Percentiles rank a stretch among this genome's conserved stretches.
These are phyloP conservation scores for Geranium brycei DNA, from an alignment of 345 rosid genomes.

Conservation along the genomic window DNA sequence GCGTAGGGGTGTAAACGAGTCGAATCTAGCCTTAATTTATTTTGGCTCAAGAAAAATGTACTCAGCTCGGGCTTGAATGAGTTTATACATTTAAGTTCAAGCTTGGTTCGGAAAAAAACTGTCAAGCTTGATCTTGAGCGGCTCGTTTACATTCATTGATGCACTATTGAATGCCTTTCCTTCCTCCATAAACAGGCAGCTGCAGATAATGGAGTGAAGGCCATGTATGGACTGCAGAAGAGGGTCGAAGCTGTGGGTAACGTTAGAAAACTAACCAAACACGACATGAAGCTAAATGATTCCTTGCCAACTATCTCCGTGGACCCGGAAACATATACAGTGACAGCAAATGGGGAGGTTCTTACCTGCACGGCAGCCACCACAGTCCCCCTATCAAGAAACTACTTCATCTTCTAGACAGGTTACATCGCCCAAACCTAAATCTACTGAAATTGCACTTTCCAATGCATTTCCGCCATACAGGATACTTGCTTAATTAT, in stretches of 20 bases:
- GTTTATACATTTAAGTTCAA: too few species aligned
- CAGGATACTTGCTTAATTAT: background rate
- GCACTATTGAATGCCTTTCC: background rate
- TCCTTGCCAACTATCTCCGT: conserved; percentile 65
- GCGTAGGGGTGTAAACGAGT: too few species aligned
- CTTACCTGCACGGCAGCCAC: conserved; percentile 63
- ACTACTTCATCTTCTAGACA: conserved; percentile 70
- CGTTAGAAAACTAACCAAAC: conserved; percentile 58
- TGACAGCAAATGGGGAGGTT: conserved; percentile 47
- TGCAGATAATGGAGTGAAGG: conserved; percentile 37
- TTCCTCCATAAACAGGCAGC: conserved; percentile 41
- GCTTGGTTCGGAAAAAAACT: too few species aligned
- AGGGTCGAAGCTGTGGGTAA: conserved; percentile 66
- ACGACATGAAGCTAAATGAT: conserved; percentile 87
- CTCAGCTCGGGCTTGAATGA: too few species aligned
- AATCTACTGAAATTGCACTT: background rate
- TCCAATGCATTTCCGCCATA: background rate
- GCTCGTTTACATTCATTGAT: too few species aligned
- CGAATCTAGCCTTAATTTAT: too few species aligned
- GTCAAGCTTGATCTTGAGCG: too few species aligned
- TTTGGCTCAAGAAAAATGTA: too few species aligned
- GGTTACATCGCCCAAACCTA: background rate
- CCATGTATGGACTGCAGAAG: conserved; percentile 51
- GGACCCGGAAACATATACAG: conserved; percentile 75
- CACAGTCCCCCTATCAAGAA: conserved; percentile 70